phyloP scores from a whole-genome alignment of 225 moss, liverwort and hornwort species.

The Polytrichum formosum region DNA sequence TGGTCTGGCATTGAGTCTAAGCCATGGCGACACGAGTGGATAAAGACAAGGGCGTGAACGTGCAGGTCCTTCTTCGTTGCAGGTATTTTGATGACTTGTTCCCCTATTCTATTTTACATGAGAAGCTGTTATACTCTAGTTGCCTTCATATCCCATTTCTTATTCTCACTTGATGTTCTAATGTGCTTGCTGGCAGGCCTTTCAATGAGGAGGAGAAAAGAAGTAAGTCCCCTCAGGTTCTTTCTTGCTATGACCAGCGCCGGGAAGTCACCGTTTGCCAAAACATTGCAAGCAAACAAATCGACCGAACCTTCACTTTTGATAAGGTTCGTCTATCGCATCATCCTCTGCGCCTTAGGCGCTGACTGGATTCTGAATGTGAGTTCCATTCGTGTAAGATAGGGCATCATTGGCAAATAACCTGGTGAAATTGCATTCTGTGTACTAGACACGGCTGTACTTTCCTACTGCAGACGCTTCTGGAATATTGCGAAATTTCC shows the following conservation, averaged over 20 bases:
- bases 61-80: conserved; percentile 67
- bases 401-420: too few species aligned
- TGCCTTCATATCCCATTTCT: neutral
- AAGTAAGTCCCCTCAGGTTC: conserved; percentile 74
- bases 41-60: conserved; percentile 92
- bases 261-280: conserved; percentile 86
- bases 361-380: too few species aligned
- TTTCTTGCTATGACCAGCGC: conserved; percentile 87
- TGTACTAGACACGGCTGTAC: too few species aligned
- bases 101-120: too few species aligned
- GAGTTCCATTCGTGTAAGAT: too few species aligned
- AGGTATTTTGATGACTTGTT: conserved; percentile 19
- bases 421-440: too few species aligned
- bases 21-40: conserved; percentile 54
- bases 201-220: conserved; percentile 79
- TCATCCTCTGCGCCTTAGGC: too few species aligned
- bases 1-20: conserved; percentile 19
- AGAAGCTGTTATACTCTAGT: neutral
- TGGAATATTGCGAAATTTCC: too few species aligned
- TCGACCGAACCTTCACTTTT: conserved; percentile 76
- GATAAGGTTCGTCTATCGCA: conserved; percentile 35
- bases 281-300: conserved; percentile 78
- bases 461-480: too few species aligned
- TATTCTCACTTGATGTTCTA: neutral
- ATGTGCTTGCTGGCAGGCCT: conserved; percentile 47